Conservation (phyloP, 1,284 basidiomycete species). For the Marasmius oreades region DNA sequence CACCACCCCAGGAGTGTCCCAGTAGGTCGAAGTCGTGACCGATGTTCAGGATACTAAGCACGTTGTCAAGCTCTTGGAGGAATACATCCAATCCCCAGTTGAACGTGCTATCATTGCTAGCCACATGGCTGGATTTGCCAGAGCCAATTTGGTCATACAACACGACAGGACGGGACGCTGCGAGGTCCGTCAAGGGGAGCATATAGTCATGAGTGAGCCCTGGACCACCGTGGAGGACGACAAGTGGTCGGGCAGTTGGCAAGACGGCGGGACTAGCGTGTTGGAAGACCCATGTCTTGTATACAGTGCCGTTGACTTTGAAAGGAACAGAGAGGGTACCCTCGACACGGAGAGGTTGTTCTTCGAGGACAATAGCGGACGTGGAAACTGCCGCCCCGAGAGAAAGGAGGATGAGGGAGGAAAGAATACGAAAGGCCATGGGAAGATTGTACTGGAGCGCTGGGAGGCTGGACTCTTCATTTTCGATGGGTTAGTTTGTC, state of each 20-base stretch:
- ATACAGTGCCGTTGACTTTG: not conserved
- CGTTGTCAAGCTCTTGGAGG: not conserved
- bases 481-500: too few relatives aligned
- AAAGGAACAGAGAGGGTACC: not conserved
- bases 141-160: conserved; percentile 5
- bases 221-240: conserved; percentile 30
- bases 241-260: conserved; percentile 17
- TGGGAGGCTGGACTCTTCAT: too few relatives aligned
- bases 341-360: not conserved
- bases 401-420: not conserved
- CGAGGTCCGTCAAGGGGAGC: conserved; percentile 2
- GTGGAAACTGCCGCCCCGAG: not conserved
- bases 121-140: not conserved
- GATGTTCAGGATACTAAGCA: not conserved
- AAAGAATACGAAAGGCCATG: not conserved
- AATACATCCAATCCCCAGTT: not conserved
- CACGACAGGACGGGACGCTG: not conserved
- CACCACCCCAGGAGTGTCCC: not conserved
- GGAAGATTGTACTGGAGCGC: too few relatives aligned
- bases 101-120: not conserved
- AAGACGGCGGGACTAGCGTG: not conserved
- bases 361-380: not conserved
- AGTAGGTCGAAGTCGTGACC: not conserved
- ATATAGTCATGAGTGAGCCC: conserved; percentile 24
- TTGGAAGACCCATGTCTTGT: not conserved